Conservation (phyloP, 1,284 basidiomycete species). For the Trametes sp. region DNA sequence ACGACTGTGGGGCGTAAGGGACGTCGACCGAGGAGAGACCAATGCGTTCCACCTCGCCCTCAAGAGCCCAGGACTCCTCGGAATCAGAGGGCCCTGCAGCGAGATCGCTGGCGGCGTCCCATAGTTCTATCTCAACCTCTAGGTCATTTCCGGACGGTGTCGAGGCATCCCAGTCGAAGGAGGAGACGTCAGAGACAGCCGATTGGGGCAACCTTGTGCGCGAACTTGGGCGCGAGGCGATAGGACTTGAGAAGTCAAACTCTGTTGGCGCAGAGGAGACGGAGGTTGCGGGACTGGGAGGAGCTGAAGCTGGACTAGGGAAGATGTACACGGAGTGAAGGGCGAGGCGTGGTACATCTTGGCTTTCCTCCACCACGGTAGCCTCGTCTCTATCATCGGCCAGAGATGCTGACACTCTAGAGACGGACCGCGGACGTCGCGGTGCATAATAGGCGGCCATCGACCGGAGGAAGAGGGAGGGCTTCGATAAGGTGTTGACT, state of each 20-base stretch:
- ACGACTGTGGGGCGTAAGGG: neutral
- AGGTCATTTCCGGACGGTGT: conserved; percentile 18
- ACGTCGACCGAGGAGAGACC: conserved; percentile 31
- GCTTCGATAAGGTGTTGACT: too few species aligned
- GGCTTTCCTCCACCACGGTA: neutral
- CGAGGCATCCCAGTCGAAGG: conserved; percentile 4
- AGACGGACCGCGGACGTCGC: conserved; percentile 18
- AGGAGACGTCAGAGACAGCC: conserved; percentile 12
- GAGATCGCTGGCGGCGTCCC: conserved; percentile 35
- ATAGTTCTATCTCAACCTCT: conserved; percentile 38
- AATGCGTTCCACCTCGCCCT: conserved; percentile 38
- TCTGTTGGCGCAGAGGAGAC: conserved; percentile 40
- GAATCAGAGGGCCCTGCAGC: conserved; percentile 18
- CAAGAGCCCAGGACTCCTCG: conserved; percentile 38
- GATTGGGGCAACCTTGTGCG: conserved; percentile 16
- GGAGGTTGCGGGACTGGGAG: conserved; percentile 39
- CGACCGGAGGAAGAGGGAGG: neutral
- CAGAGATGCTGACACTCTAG: conserved; percentile 4
- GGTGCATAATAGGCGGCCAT: conserved; percentile 38
- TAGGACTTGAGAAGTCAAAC: conserved; percentile 24
- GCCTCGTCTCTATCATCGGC: neutral
- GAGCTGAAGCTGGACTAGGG: conserved; percentile 41
- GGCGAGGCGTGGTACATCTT: conserved; percentile 11
- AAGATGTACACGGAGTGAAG: conserved; percentile 46
- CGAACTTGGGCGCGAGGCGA: conserved; percentile 18